Base-by-base conservation (phyloP, 352 stramenopile genomes). In the Phytophthora palmivora region DNA sequence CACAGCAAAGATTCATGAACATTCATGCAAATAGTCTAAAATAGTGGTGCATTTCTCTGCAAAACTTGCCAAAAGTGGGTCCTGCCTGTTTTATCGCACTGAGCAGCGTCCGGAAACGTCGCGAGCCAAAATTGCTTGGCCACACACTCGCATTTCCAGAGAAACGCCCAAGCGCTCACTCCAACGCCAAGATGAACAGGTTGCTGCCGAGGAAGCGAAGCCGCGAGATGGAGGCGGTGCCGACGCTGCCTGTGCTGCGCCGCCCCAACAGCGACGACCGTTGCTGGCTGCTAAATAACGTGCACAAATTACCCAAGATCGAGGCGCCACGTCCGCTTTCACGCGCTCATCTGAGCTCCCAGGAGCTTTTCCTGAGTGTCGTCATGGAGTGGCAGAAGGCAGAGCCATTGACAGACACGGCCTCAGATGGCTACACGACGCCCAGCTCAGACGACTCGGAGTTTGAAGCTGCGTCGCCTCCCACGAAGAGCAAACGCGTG, bases 321-420 rank as follows among this genome's bases (percentile, higher is more conserved):
- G 52, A 69, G 22, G 41, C 15, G 22, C 39, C 32, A 22, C 67
- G 33, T 0, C 50, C 36, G 19, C 63, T 74, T 22, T 74, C 67
- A 12, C 75, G 73, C 24, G 75, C 77, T 16, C 69, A 67, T 0
- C 55, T 87, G 49, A 87, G 67, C 68, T 89, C 80, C 14, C 82
- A 94, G 36, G 82, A 92, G 56, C 77, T 94, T n/a, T 94, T 93
- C 59, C 63, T 94, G 33, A 91, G 81, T 58, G 85, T 92, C 42
- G 82, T 94, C 48, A 76, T 92, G 53, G 81, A 92, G 67, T 94
- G 84, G 82, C 82, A 94, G 58, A 24, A 32, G 36, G 42, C 43
- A 12, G 30, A 37, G 36, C 54, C 34, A 26, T 64, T 57, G 44
- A 38, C 36, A 32, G 64, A 66, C 16, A 50, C 63, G 19, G 47